A percentile compares a stretch with the other conserved stretches of the same genome.
Evolutionary conservation across 2,329 filamentous ascomycete genomes (phyloP).

Genomic region (Monilinia polystroma): DNA sequence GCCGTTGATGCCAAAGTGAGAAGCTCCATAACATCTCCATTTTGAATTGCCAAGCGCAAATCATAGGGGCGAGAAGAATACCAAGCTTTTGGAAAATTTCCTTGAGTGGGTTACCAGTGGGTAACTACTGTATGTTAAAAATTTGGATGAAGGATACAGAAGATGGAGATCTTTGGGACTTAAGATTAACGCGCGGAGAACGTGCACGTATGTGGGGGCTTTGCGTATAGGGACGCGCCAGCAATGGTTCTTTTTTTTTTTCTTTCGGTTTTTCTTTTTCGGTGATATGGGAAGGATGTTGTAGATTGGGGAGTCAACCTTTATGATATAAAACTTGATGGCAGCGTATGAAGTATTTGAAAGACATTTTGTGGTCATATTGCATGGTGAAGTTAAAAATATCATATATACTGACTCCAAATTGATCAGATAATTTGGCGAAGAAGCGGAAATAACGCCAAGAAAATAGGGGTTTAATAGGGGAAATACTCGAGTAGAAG

Average conservation of each 20-base stretch:
- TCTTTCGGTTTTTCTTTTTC: background rate
- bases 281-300: background rate
- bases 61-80: background rate
- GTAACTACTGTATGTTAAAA: background rate
- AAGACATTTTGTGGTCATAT: background rate
- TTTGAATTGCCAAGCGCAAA: background rate
- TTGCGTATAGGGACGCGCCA: constrained; percentile 19
- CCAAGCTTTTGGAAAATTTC: constrained; percentile 7
- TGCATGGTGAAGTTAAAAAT: background rate
- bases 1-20: background rate
- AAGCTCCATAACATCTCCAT: background rate
- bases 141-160: background rate
- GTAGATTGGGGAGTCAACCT: background rate
- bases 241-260: background rate
- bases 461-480: background rate
- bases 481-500: background rate
- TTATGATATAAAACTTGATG: background rate
- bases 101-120: background rate
- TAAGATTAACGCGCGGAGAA: constrained; percentile 17
- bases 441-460: background rate
- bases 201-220: constrained; percentile 13
- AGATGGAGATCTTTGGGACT: background rate
- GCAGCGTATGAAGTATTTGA: background rate
- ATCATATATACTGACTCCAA: background rate
- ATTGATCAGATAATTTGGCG: background rate